phyloP scores from a whole-genome alignment of 345 rosid species.

The Moricandia moricandioides region DNA sequence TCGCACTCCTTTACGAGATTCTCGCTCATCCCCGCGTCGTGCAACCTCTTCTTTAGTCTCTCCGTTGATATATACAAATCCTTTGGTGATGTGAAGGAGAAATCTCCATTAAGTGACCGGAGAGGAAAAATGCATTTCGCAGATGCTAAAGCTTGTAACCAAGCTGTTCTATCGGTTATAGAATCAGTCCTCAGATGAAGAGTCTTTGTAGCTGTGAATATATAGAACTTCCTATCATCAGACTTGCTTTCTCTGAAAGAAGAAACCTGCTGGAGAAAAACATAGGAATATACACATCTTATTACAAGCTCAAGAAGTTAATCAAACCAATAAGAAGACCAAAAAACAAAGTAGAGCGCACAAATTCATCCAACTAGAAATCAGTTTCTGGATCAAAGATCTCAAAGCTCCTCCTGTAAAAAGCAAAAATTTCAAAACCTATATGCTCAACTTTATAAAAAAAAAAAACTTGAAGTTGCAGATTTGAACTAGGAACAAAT shows the following conservation, averaged over 20 bases:
- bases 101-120: conserved; percentile 57
- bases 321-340: neutral
- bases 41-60: conserved; percentile 62
- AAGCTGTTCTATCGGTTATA: conserved; percentile 71
- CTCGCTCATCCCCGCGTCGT: conserved; percentile 64
- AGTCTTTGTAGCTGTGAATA: conserved; percentile 95
- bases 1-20: conserved; percentile 82
- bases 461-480: conserved; percentile 7
- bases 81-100: conserved; percentile 50
- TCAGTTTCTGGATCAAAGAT: conserved; percentile 14
- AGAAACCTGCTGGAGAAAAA: conserved; percentile 63
- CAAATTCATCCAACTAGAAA: conserved; percentile 5
- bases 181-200: conserved; percentile 92
- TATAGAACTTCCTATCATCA: conserved; percentile 82
- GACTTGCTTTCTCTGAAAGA: conserved; percentile 98
- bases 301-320: conserved; percentile 7
- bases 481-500: conserved; percentile 25
- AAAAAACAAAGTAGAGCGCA: conserved; percentile 5
- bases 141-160: conserved; percentile 88
- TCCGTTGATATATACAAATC: conserved; percentile 77
- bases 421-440: conserved; percentile 21
- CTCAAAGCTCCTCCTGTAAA: neutral
- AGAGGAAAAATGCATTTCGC: conserved; percentile 62
- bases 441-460: conserved; percentile 4
- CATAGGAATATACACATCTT: conserved; percentile 21